Evolutionary conservation across 2,329 filamentous ascomycete genomes (phyloP).

Genomic region (Neopestalotiopsis clavispora): DNA sequence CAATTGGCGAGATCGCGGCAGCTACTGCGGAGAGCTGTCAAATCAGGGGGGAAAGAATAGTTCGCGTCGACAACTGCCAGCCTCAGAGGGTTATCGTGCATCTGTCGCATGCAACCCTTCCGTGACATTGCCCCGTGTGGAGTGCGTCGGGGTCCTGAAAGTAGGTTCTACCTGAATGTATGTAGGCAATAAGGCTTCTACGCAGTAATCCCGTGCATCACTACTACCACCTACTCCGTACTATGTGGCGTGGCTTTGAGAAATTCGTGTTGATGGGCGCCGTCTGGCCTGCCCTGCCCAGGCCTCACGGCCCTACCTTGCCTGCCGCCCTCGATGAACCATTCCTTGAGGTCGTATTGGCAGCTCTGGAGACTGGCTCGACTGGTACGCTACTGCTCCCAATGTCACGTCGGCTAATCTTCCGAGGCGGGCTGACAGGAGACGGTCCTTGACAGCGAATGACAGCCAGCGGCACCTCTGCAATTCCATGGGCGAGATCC

Average conservation of each 20-base stretch:
- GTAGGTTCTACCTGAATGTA: neutral
- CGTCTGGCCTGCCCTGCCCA: neutral
- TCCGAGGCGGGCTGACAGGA: constrained; percentile 14
- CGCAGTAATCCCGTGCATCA: neutral
- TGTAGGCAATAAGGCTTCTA: too few relatives aligned
- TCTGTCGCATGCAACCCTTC: neutral
- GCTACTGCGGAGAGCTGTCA: neutral
- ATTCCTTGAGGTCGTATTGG: constrained; percentile 4
- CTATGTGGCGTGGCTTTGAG: neutral
- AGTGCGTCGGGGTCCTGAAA: neutral
- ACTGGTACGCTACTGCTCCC: constrained; percentile 7
- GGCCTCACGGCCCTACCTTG: neutral
- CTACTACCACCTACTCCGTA: neutral
- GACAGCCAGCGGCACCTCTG: constrained; percentile 5
- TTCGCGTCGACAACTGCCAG: neutral
- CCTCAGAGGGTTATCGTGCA: neutral
- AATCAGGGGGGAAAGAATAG: neutral
- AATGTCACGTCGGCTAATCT: constrained; percentile 14
- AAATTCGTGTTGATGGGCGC: neutral
- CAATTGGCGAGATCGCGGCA: neutral
- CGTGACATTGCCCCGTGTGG: neutral
- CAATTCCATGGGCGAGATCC: neutral
- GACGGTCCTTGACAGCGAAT: neutral
- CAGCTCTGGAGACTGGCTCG: neutral
- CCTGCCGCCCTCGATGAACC: neutral